phyloP scores from a whole-genome alignment of 164 flowering plant species.

The Sedum album region DNA sequence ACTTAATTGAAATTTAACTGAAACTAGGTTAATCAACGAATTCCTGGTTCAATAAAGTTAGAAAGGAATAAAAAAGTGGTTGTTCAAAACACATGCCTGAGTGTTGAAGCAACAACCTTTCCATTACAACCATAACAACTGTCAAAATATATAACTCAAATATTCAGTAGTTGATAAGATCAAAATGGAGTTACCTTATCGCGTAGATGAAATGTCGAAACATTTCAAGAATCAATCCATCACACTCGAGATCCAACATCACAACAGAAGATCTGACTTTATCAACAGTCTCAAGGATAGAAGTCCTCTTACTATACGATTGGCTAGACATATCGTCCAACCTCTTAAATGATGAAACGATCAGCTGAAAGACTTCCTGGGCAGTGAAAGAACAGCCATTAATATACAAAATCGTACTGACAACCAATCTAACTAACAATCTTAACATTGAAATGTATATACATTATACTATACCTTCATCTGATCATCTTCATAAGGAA shows the following conservation, averaged over 20 bases:
- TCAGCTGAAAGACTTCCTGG: conserved; percentile 59
- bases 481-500: conserved; percentile 68
- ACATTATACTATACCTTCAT: conserved; percentile 93
- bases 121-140: background rate
- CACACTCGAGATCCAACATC: conserved; percentile 74
- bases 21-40: background rate
- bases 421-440: background rate
- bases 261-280: conserved; percentile 65
- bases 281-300: conserved; percentile 59
- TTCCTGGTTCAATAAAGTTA: background rate
- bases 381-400: background rate
- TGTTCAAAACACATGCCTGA: background rate
- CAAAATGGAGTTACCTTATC: conserved; percentile 38
- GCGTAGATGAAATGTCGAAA: conserved; percentile 42
- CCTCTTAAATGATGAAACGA: conserved; percentile 58
- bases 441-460: background rate
- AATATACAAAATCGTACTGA: background rate
- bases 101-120: background rate
- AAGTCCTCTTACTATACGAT: conserved; percentile 40
- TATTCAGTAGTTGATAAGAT: no score
- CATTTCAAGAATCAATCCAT: conserved; percentile 51
- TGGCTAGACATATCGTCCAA: conserved; percentile 37
- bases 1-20: no score
- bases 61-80: background rate
- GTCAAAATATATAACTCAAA: background rate